Conservation (phyloP, 495 filamentous ascomycete genomes). For the Talaromyces trachyspermus region DNA sequence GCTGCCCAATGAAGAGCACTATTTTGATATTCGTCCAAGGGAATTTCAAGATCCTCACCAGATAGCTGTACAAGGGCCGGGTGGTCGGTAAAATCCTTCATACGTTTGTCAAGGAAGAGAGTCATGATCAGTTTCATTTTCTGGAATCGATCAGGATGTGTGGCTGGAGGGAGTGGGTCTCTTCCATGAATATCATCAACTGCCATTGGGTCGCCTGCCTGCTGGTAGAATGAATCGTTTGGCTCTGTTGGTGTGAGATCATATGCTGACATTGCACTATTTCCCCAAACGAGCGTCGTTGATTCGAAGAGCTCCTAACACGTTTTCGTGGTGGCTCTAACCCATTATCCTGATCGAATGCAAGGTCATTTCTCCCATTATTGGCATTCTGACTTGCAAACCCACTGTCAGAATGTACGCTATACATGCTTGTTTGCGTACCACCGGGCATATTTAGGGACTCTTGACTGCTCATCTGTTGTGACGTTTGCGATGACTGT, state of each 20-base stretch:
- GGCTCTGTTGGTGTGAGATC: conserved; percentile 74
- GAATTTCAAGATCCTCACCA: conserved; percentile 79
- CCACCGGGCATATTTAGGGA: conserved; percentile 40
- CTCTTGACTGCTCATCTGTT: conserved; percentile 58
- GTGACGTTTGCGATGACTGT: conserved; percentile 59
- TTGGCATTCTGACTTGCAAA: conserved; percentile 45
- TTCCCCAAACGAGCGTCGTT: conserved; percentile 31
- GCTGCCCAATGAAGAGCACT: conserved; percentile 97
- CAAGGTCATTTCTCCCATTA: conserved; percentile 26
- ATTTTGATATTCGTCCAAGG: conserved; percentile 78
- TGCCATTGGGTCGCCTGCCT: conserved; percentile 44
- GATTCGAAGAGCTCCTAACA: conserved; percentile 47
- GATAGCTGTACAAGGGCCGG: conserved; percentile 61
- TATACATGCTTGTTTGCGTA: conserved; percentile 64
- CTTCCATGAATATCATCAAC: conserved; percentile 52
- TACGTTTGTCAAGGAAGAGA: conserved; percentile 70
- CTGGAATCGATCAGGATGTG: conserved; percentile 56
- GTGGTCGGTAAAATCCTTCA: conserved; percentile 57
- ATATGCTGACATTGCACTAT: conserved; percentile 33
- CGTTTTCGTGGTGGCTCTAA: conserved; percentile 84
- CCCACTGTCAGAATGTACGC: conserved; percentile 55
- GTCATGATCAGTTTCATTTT: conserved; percentile 76
- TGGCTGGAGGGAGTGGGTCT: conserved; percentile 62
- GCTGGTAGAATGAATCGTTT: conserved; percentile 73
- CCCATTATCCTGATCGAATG: conserved; percentile 46